Conservation (phyloP, 1,284 basidiomycete species). For the Tilletia horrida region DNA sequence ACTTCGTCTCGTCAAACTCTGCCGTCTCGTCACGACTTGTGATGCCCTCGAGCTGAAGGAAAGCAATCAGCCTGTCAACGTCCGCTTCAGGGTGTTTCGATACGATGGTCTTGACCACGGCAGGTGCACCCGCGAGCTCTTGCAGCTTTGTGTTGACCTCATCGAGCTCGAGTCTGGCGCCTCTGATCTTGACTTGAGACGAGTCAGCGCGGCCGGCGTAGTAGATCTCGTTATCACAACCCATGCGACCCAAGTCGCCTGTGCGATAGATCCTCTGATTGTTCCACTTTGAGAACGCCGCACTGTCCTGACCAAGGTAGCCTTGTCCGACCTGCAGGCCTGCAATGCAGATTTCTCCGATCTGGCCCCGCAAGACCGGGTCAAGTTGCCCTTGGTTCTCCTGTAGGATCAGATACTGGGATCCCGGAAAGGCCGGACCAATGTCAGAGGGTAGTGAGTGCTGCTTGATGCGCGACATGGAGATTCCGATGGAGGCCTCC, state of each 20-base stretch:
- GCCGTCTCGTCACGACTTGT: background rate
- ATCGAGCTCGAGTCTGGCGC: slow-evolving; percentile 48
- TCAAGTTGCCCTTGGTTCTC: slow-evolving; percentile 24
- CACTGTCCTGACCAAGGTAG: slow-evolving; percentile 30
- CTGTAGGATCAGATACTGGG: slow-evolving; percentile 39
- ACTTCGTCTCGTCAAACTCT: background rate
- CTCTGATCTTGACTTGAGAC: slow-evolving; percentile 50
- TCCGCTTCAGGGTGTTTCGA: slow-evolving; percentile 5
- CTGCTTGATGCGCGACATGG: slow-evolving; percentile 38
- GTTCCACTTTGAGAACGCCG: slow-evolving; percentile 31
- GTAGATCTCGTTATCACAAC: slow-evolving; percentile 33
- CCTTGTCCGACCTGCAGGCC: slow-evolving; percentile 46
- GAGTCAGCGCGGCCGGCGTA: slow-evolving; percentile 47
- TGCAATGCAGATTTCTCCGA: slow-evolving; percentile 47
- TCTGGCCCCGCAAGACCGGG: slow-evolving; percentile 39
- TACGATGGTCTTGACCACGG: background rate
- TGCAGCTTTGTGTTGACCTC: slow-evolving; percentile 35
- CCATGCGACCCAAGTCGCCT: slow-evolving; percentile 45
- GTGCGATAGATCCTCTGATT: slow-evolving; percentile 41
- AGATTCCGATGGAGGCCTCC: slow-evolving; percentile 50
- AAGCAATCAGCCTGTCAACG: slow-evolving; percentile 11
- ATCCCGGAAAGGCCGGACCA: slow-evolving; percentile 45
- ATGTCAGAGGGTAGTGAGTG: slow-evolving; percentile 34
- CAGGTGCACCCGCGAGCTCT: background rate
- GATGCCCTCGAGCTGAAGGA: slow-evolving; percentile 10